Evolutionary conservation across 176 grass and related monocot species (phyloP), one percentile per base, ranked within the genome.

Genomic region (Carex parvula): DNA sequence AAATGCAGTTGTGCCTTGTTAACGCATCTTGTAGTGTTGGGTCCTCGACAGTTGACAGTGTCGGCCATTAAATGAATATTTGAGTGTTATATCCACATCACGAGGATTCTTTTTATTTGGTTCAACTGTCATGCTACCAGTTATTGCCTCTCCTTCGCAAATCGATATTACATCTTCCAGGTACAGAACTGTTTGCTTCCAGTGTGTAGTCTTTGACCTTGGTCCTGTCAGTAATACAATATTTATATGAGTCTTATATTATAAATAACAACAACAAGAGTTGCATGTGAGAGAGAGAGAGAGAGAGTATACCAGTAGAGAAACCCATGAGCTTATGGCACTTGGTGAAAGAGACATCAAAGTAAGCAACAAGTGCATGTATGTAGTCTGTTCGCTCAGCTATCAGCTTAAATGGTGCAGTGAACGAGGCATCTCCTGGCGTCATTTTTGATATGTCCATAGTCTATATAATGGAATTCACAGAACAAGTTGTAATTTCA

Each of bases 381-480:
- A 99, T 95, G 60, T 90, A 99, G 66, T 99, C 96, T 55, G 92
- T 95, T 15, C 90, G 88, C 88, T 95, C 88, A 58, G 96, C 96
- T 7, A 89, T 84, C 29, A 99, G 88, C 78, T 95, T 99, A 85
- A 99, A 99, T 57, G 96, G 93, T 52, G 89, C 93, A 29, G 89
- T 99, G 46, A 99, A 99, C 4, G 96, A 95, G 0, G 88, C 89
- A 82, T 95, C 93, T 4, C 96, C 96, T 20, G 93, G 84, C 24
- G 76, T 62, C 93, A 99, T 99, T 90, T 93, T 95, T 30, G 96
- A 95, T 70, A 99, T 95, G 87, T 99, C 91, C 92, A 99, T 99
- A 1, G 85, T 94, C 96, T 99, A 88, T 39, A 39, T 39, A 71
- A 86, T 92, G 65, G 53, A 55, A 67, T 56, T 60, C 33, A 59